Base-by-base conservation (phyloP, 495 filamentous ascomycete genomes). In the Mytilinidion resinicola region DNA sequence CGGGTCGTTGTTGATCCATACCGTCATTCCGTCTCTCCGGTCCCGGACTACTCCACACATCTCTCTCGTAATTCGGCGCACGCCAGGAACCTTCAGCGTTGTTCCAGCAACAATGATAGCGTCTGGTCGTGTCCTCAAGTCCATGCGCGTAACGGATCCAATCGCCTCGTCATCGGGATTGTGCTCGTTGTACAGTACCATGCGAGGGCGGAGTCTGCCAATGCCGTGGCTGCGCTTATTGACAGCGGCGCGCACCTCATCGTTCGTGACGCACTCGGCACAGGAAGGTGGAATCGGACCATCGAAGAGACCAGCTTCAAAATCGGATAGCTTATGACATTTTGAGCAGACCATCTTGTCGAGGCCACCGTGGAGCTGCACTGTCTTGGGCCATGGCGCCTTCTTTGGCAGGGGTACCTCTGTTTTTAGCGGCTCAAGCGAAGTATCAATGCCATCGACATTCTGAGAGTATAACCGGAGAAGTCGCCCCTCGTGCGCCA, bases 101-200 rank as follows among this genome's bases (percentile, higher is more conserved):
- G 93, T 98, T 34, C 93, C 93, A 14, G 95, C 95, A 30, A 98
- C 95, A 55, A 98, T 83, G 21, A 98, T 76, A 7, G 91, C 91
- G 65, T 96, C 95, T 0, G 93, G 93, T 37, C 90, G 80, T 34
- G 84, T 82, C 51, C 88, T 85, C 20, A 97, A 73, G 69, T 98
- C 93, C 2, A 89, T 82, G 47, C 80, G 83, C 59, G 91, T 87
- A 11, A 95, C 89, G 8, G 89, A 85, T 12, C 93, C 91, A 68
- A 98, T 98, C 17, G 93, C 91, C 59, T 96, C 92, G 48, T 91
- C 89, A 60, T 98, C 93, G 0, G 93, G 92, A 67, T 96, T 95
- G 69, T 89, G 86, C 71, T 98, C 93, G 72, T 98, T 96, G 76
- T 98, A 98, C 21, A 98, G 78, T 1, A 96, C 91, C 72, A 98